Percentiles rank a stretch among this genome's conserved stretches.
phyloP scores from a whole-genome alignment of 2,329 filamentous ascomycete genomes.

The Thielaviopsis musarum region DNA sequence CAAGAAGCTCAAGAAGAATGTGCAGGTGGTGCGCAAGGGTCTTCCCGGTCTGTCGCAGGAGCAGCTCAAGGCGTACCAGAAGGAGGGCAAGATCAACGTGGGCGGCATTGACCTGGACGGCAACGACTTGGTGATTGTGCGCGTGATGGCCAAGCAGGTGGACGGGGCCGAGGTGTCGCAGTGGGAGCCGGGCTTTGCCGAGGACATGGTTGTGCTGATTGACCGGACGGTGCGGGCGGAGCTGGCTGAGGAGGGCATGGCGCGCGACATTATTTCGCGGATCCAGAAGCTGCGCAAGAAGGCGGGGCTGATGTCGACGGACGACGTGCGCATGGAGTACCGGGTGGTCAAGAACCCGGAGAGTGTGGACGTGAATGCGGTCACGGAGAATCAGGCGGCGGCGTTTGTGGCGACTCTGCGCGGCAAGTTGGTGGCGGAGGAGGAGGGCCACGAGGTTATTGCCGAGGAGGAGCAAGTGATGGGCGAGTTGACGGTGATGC shows the following conservation, averaged over 20 bases:
- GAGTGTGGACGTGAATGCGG: slow-evolving; percentile 50
- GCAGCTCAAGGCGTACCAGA: slow-evolving; percentile 64
- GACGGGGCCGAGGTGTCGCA: slow-evolving; percentile 4
- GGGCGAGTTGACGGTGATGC: slow-evolving; percentile 62
- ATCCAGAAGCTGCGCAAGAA: slow-evolving; percentile 90
- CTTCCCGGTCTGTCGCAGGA: slow-evolving; percentile 57
- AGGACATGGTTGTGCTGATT: slow-evolving; percentile 65
- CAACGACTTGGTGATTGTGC: slow-evolving; percentile 50
- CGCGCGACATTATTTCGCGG: slow-evolving; percentile 81
- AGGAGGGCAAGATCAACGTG: slow-evolving; percentile 57
- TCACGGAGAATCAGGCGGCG: slow-evolving; percentile 50
- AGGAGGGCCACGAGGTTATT: slow-evolving; percentile 34
- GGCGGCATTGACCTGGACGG: slow-evolving; percentile 71
- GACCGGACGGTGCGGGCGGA: slow-evolving; percentile 70
- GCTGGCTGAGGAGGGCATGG: slow-evolving; percentile 73
- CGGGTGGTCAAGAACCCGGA: slow-evolving; percentile 64
- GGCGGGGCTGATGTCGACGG: slow-evolving; percentile 74
- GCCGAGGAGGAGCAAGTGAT: slow-evolving; percentile 73
- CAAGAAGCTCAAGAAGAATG: slow-evolving; percentile 86
- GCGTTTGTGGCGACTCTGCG: slow-evolving; percentile 63
- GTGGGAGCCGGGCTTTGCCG: slow-evolving; percentile 16
- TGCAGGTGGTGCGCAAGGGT: slow-evolving; percentile 69
- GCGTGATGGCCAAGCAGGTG: slow-evolving; percentile 10
- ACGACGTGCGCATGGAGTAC: slow-evolving; percentile 94
- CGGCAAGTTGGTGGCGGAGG: slow-evolving; percentile 46